Evolutionary conservation across 768 basidiomycete genomes (phyloP), one percentile per base, ranked within the genome.

Genomic region (Solioccasus polychromus): DNA sequence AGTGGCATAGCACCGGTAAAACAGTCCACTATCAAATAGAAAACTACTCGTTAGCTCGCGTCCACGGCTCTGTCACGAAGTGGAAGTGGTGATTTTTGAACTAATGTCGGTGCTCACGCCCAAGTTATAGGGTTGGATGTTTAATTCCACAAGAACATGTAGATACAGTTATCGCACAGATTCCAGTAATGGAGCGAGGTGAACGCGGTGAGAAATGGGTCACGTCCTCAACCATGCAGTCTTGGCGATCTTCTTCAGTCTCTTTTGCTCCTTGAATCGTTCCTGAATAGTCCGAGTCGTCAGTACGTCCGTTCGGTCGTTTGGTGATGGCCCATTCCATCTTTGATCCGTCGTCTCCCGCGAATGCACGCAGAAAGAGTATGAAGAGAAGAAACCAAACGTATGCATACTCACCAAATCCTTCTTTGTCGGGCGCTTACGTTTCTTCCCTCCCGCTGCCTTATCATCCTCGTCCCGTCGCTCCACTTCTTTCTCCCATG

Each of bases 221-320:
- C 56, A 60, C 2, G 82, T 86, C 61, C 89, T 80, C 56, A 92
- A 62, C 89, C 88, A 92, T 8, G 89, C 89, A 1, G 88, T 91
- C 71, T 90, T 91, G 30, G 88, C 87, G 8, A 90, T 80, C 69
- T 91, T 92, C 72, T 91, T 91, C 59, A 72, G 67, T 53, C 68
- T 75, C 65, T 91, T 92, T 71, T 88, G 83, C 61, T 90, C 86
- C 60, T 85, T 88, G 64, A 85, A 91, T 32, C 86, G 80, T 54
- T 91, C 87, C 88, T 90, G 62, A 36, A 51, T 47, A 53, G 50
- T 37, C 48, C 34, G 36, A 46, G 46, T 17, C 41, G 50, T 62
- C 53, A 62, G 61, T 53, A 55, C 45, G 43, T 60, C 61, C 58
- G 53, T 53, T 29, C 61, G 45, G n/a, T n/a, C n/a, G n/a, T n/a